phyloP scores from a whole-genome alignment of 257 asterid genomes.

The Solanum clarkiae region DNA sequence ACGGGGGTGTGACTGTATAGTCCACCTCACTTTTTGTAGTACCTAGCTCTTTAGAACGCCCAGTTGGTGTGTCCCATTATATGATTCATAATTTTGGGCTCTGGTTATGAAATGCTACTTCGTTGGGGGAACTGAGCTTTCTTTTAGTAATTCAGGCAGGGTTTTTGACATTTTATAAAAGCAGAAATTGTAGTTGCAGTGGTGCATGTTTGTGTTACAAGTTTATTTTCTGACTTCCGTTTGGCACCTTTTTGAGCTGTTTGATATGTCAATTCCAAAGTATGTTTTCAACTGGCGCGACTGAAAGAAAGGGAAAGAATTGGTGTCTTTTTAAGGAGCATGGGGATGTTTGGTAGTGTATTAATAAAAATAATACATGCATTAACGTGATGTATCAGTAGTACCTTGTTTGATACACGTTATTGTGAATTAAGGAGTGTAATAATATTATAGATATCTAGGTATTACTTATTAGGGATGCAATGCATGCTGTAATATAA shows the following conservation, averaged over 20 bases:
- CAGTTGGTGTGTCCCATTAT: not conserved
- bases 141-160: not conserved
- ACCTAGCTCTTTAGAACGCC: not conserved
- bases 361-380: no score
- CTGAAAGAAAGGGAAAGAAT: not conserved
- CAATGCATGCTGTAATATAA: no score
- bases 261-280: not conserved
- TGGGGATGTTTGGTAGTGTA: no score
- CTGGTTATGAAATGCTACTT: not conserved
- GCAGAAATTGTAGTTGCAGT: not conserved
- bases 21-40: not conserved
- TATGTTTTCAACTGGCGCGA: not conserved
- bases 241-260: not conserved
- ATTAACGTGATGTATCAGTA: not conserved
- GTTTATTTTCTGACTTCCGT: not conserved
- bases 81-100: not conserved
- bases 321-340: not conserved
- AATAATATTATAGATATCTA: no score
- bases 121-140: not conserved
- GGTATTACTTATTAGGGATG: no score
- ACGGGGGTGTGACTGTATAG: constrained; percentile 19
- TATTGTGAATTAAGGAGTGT: no score
- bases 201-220: not conserved
- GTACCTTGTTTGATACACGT: no score
- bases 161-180: not conserved